Base-by-base conservation (phyloP, 306 rosid species). In the Citrullus amarus region DNA sequence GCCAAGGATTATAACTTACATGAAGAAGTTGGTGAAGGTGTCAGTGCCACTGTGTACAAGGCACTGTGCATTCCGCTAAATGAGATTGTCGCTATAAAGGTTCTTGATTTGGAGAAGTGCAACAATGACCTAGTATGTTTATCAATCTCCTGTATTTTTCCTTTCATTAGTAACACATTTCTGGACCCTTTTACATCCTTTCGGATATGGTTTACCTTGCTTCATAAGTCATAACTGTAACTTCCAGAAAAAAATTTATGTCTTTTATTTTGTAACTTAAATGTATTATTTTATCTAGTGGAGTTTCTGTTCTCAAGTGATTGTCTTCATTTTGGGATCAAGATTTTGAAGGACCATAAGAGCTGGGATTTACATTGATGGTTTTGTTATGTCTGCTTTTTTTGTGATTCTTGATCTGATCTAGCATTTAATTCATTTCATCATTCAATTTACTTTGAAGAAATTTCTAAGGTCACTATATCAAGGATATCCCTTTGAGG, bases 21-120 rank as follows among this genome's bases (percentile, higher is more conserved):
- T 81, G 98, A 94, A 88, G 97, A 94, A 85, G 98, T 94, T 72
- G 98, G 98, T 74, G 93, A 92, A 84, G 98, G 97, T 3, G 97
- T 94, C 56, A 94, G 98, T 60, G 98, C 98, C 82, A 83, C 89
- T 5, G 98, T 94, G 61, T 78, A 83, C 80, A 85, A 95, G 86
- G 98, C 98, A 83, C 92, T 94, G 59, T 94, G 98, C 56, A 76
- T 90, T 75, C 97, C 97, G 46, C 87, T 90, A 80, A 86, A 90
- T 39, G 91, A 92, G 83, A 83, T 66, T 78, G 94, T 94, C 72
- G 96, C 97, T 79, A 92, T 94, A 88, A 94, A 94, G 88, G 91
- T 92, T 82, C 90, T 94, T 4, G 97, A 94, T 86, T 88, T 94
- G 65, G 98, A 94, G 79, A 92, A 87, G 82, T 92, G 94, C 88